These are phyloP conservation scores for Solanum hybrid DNA, from an alignment of 305 asterid genomes.

Conservation along the genomic window DNA sequence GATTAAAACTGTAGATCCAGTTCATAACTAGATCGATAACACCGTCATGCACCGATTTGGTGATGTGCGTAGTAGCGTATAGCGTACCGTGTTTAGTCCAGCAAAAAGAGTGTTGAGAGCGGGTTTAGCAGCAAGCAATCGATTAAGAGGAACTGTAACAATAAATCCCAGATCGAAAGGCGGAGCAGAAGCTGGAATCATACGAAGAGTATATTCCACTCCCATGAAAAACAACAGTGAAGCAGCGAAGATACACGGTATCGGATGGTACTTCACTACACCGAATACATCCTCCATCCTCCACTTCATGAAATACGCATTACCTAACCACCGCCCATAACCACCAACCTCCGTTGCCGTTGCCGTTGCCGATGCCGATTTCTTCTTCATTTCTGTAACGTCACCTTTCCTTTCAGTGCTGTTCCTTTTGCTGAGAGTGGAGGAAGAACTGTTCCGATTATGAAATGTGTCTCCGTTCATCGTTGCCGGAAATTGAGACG, in stretches of 20 bases:
- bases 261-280: slow-evolving; percentile 49
- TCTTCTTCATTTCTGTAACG: slow-evolving; percentile 21
- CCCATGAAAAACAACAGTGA: slow-evolving; percentile 62
- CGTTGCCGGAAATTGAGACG: not conserved
- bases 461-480: slow-evolving; percentile 13
- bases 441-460: slow-evolving; percentile 2
- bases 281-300: slow-evolving; percentile 41
- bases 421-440: not conserved
- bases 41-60: not conserved
- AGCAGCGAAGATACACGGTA: slow-evolving; percentile 58
- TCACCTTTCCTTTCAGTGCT: not conserved
- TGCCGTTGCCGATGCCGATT: not conserved
- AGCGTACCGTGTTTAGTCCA: slow-evolving; percentile 67
- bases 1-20: not conserved
- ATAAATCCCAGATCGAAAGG: slow-evolving; percentile 84
- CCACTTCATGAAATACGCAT: slow-evolving; percentile 51
- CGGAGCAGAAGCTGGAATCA: slow-evolving; percentile 57
- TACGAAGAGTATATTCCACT: slow-evolving; percentile 68
- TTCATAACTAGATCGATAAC: not conserved
- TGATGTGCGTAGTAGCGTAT: not conserved
- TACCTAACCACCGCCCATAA: not conserved
- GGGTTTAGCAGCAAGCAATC: slow-evolving; percentile 59
- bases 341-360: not conserved
- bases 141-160: slow-evolving; percentile 53
- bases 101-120: slow-evolving; percentile 63